Conservation (phyloP, 176 grass and related monocot species). For the Lolium multiflorum region DNA sequence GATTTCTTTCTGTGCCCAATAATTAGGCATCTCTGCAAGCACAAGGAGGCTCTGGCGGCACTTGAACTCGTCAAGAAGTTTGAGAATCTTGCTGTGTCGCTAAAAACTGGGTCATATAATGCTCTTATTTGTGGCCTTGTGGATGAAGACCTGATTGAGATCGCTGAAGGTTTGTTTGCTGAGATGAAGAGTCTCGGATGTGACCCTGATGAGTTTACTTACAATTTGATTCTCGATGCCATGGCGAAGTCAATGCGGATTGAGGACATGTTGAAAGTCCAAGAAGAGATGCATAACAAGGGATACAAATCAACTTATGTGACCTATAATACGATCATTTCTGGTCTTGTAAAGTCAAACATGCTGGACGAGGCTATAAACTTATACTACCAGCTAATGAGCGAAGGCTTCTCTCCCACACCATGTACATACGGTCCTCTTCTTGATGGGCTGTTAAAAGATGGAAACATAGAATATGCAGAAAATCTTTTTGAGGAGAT, state of each 20-base stretch:
- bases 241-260: constrained; percentile 79
- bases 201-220: constrained; percentile 78
- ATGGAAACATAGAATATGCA: constrained; percentile 69
- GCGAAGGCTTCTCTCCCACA: constrained; percentile 67
- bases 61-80: constrained; percentile 72
- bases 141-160: constrained; percentile 60
- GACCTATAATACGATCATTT: constrained; percentile 94
- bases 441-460: constrained; percentile 84
- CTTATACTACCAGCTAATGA: constrained; percentile 74
- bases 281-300: constrained; percentile 71
- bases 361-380: constrained; percentile 73
- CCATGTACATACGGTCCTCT: constrained; percentile 94
- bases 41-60: constrained; percentile 66
- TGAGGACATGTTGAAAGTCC: constrained; percentile 80
- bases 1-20: constrained; percentile 90
- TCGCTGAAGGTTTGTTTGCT: constrained; percentile 61
- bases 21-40: constrained; percentile 83
- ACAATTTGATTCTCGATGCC: constrained; percentile 84
- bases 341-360: constrained; percentile 79
- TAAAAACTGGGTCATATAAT: constrained; percentile 73
- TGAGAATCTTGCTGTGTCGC: constrained; percentile 59
- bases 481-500: constrained; percentile 81
- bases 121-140: constrained; percentile 79
- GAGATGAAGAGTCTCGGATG: constrained; percentile 80
- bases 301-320: constrained; percentile 75